These are phyloP conservation scores for Aspergillus pseudotamarii DNA, from an alignment of 2,329 filamentous ascomycete species.

Conservation along the genomic window DNA sequence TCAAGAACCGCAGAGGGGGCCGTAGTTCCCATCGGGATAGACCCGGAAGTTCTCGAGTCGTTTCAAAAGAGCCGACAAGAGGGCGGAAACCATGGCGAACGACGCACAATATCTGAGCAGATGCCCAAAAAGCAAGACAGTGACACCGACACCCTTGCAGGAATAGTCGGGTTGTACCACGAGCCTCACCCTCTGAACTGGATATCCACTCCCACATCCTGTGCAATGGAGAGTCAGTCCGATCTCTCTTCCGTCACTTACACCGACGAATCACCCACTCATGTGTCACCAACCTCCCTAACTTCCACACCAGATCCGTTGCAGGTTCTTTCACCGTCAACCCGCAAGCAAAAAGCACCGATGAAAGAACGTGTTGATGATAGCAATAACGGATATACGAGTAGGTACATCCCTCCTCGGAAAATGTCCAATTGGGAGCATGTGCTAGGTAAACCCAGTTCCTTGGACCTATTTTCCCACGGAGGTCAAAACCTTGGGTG, in stretches of 20 bases:
- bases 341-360: neutral
- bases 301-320: neutral
- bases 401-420: slow-evolving; percentile 1
- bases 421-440: slow-evolving; percentile 7
- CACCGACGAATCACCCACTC: neutral
- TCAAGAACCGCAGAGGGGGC: neutral
- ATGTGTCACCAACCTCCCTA: neutral
- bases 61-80: neutral
- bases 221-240: neutral
- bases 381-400: neutral
- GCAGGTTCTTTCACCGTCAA: neutral
- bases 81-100: neutral
- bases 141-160: neutral
- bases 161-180: neutral
- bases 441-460: neutral
- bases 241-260: neutral
- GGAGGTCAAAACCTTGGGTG: neutral
- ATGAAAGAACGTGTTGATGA: neutral
- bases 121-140: neutral
- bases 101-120: no score
- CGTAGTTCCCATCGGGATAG: neutral
- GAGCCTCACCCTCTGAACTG: neutral
- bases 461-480: neutral
- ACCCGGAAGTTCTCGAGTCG: neutral
- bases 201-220: neutral